Base-by-base conservation (phyloP, 177 flowering plant species). In the Tripterygium wilfordii region DNA sequence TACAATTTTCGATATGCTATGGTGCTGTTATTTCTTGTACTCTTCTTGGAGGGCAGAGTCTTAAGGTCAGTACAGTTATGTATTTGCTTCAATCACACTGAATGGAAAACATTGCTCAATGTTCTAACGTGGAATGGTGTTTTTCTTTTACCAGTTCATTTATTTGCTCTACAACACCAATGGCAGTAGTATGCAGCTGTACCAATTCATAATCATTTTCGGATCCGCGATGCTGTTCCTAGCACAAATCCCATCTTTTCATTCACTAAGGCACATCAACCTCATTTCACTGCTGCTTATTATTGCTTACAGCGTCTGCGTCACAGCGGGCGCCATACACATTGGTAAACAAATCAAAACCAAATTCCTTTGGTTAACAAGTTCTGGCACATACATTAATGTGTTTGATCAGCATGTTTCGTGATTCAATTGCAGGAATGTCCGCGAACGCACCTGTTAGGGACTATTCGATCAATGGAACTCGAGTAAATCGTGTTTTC, bases 191-290 rank as follows among this genome's bases (percentile, higher is more conserved):
- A 61, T 76, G 77, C 36, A 69, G 53, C 62, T 76, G 0, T 69
- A 63, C 60, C 53, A 66, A 20, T 76, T 76, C 23, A 27, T 76
- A 0, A 17, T 29, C 0, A 64, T 76, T 0, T 64, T 41, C 38
- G 77, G 77, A 41, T 46, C 28, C 0, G 8, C 59, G 8, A 45
- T 39, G 20, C 53, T 76, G 14, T 3, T 69, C 10, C 9, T 72
- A 46, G 75, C 68, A 1, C 80, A 75, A 56, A 26, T 75, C 8
- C 80, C 77, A 45, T 72, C 77, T 15, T 72, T 75, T 29, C 80
- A 76, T 54, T 76, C 77, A 4, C 43, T 72, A 2, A 52, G 75
- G 51, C 73, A 76, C 29, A 64, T 72, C 41, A 72, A 72, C 52
- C 56, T 76, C 4, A 52, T 69, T 17, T 72, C 75, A 4, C 45